phyloP scores from a whole-genome alignment of 2,329 filamentous ascomycete species.

The Penicillium sp. region DNA sequence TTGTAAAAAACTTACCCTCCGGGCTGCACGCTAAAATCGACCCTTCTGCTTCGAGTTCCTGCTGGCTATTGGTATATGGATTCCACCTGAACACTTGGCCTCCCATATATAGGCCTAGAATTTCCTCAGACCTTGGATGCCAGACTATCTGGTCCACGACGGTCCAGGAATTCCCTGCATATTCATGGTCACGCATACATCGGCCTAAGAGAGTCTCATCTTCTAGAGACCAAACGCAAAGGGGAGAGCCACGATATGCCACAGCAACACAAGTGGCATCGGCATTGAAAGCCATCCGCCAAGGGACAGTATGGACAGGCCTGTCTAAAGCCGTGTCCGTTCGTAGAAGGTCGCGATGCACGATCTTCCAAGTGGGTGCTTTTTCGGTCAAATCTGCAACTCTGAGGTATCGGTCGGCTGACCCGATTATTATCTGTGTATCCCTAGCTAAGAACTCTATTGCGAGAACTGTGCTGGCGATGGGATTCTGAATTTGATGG shows the following conservation, averaged over 20 bases:
- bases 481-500: background rate
- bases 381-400: background rate
- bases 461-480: background rate
- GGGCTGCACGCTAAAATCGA: background rate
- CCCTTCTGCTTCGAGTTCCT: background rate
- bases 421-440: background rate
- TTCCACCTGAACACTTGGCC: background rate
- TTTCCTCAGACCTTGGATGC: background rate
- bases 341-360: background rate
- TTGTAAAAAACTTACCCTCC: background rate
- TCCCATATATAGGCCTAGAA: background rate
- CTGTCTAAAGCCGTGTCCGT: background rate
- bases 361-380: background rate
- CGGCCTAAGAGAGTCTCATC: background rate
- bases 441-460: background rate
- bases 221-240: background rate
- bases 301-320: background rate
- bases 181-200: background rate
- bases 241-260: background rate
- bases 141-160: background rate
- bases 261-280: background rate
- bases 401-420: background rate
- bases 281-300: background rate
- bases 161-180: background rate
- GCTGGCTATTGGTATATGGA: background rate